A percentile compares a stretch with the other conserved stretches of the same genome.
Conservation (phyloP, 495 filamentous ascomycete genomes). For the Trichoderma reesei region DNA sequence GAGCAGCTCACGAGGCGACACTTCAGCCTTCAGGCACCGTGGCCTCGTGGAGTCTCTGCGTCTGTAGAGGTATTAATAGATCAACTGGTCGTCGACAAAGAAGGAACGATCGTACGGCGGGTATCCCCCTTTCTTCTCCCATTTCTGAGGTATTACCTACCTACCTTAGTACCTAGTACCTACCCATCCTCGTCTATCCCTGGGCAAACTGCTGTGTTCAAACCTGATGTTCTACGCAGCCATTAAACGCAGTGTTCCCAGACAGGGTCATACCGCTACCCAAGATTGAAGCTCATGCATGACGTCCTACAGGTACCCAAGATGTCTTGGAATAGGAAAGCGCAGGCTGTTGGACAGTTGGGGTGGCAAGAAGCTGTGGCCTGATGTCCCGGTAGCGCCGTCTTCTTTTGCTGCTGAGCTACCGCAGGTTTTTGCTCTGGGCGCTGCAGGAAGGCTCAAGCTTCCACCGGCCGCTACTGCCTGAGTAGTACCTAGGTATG, state of each 20-base stretch:
- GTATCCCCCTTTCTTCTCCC: too few relatives aligned
- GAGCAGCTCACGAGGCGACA: not conserved
- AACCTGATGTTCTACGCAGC: too few relatives aligned
- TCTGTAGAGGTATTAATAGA: not conserved
- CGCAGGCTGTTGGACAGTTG: not conserved
- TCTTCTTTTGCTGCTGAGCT: not conserved
- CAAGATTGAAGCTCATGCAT: not conserved
- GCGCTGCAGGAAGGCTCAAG: not conserved
- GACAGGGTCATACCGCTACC: too few relatives aligned
- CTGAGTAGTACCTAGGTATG: too few relatives aligned
- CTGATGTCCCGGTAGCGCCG: constrained; percentile 7
- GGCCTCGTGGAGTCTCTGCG: not conserved
- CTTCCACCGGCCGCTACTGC: not conserved
- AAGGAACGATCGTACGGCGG: too few relatives aligned
- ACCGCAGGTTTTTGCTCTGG: not conserved
- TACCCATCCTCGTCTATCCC: too few relatives aligned
- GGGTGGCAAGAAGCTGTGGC: constrained; percentile 3
- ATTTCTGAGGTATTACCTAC: too few relatives aligned
- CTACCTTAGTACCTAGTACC: not conserved
- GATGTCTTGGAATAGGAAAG: too few relatives aligned
- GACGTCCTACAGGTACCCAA: not conserved
- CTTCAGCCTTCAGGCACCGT: not conserved
- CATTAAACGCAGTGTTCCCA: too few relatives aligned
- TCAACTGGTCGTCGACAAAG: too few relatives aligned
- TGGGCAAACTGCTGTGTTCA: too few relatives aligned